Base-by-base conservation (phyloP, 2,329 filamentous ascomycete genomes). In the Sordariomycetes sp. region DNA sequence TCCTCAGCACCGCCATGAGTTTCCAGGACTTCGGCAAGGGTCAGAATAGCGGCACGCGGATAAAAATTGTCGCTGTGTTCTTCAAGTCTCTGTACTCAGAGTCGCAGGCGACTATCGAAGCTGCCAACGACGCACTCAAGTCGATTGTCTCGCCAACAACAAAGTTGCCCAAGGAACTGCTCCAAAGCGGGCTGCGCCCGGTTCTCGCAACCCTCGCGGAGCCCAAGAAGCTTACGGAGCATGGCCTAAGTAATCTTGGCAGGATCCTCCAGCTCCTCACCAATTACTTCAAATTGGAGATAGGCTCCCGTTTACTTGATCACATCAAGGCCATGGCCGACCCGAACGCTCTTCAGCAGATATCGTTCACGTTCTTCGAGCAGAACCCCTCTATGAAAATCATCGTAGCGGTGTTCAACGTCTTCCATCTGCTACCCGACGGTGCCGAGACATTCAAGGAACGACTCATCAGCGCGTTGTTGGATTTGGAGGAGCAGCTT, bases 241-340 rank as follows among this genome's bases (percentile, higher is more conserved):
- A 92, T 65, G 92, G 92, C 2, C 77, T 99, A 4, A 92, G 97
- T 68, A 96, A 96, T 28, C 76, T 99, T 35, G 92, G 92, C 20
- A 85, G 93, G 46, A 79, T 99, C 1, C 74, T 99, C 60, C 93
- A 94, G 62, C 79, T 99, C 1, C 77, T 99, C 20, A 99, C 93
- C 0, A 97, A 94, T 60, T 99, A 99, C 70, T 99, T 99, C 74
- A 99, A 99, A 72, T 92, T 97, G 1, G 94, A 99, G 69, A 99
- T 99, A 58, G 95, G 94, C 7, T 83, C 90, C 24, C 84, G 94
- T 25, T 75, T 99, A n/a, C 78, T 99, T 11, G 93, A 97, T 62
- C 94, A 99, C 66, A 88, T 97, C 72, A 93, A 93, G 68, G 83
- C 87, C 12, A 91, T 99, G 62, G 92, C 93, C 1, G 91, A 97